Conservation (phyloP, 768 basidiomycete species). For the Podaxis sp. region DNA sequence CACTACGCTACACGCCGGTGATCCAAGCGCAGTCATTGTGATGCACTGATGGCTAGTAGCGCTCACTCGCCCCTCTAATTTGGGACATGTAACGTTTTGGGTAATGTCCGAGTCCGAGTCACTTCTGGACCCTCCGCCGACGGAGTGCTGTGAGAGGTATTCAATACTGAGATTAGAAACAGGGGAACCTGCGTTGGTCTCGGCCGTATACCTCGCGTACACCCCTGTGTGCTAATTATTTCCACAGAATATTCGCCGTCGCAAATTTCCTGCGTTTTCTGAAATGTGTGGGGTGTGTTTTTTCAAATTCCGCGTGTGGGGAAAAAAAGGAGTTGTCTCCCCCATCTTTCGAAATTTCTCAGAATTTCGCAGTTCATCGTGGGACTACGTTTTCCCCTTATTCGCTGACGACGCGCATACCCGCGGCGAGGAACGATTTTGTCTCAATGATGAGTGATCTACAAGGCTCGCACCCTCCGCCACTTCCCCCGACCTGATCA, state of each 20-base stretch:
- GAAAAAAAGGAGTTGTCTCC: not conserved
- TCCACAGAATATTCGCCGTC: not conserved
- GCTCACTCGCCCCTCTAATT: not conserved
- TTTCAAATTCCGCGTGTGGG: not conserved
- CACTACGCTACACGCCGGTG: not conserved
- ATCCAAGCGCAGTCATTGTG: not conserved
- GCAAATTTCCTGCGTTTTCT: not conserved
- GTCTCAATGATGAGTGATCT: not conserved
- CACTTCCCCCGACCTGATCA: not conserved
- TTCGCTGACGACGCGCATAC: not conserved
- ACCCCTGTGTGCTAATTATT: not conserved
- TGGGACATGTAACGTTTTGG: not conserved
- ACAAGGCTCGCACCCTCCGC: not conserved
- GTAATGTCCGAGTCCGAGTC: not conserved
- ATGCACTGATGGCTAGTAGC: not conserved
- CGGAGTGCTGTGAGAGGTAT: not conserved
- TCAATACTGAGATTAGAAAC: not conserved
- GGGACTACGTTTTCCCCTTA: not conserved
- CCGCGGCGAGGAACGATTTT: not conserved
- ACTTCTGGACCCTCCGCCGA: conserved; percentile 1
- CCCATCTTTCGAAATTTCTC: not conserved
- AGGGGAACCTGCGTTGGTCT: not conserved
- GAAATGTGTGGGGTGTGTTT: not conserved
- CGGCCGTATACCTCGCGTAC: not conserved
- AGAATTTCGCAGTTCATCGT: not conserved